Base-by-base conservation (phyloP, 2,329 filamentous ascomycete species). In the Penicillium rolfsii region DNA sequence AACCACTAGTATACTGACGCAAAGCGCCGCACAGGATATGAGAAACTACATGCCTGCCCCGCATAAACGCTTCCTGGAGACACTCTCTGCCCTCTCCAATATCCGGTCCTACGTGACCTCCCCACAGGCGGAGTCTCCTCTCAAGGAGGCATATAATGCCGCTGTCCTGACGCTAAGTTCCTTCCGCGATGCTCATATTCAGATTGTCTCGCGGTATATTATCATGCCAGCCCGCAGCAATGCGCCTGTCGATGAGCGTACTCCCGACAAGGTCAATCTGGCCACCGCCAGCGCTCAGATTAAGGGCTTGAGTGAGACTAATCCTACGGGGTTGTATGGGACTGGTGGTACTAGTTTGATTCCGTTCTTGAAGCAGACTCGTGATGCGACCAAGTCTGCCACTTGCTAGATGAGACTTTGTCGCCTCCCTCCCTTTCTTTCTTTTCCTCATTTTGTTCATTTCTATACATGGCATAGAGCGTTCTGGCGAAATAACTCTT, bases 341-440 rank as follows among this genome's bases (percentile, higher is more conserved):
- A 84, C 82, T 0, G 82, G 82, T n/a, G 82, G 82, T 0, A 84
- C 83, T 0, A 80, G 77, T 60, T 67, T 85, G 61, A 83, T 85
- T 57, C 81, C 83, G 0, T 85, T 85, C 61, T 65, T 85, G 59
- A 81, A 81, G 61, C 78, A 81, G 52, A 83, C 82, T 5, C 74
- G 83, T 58, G 81, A 85, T 63, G 80, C 83, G 62, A 84, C 83
- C 2, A 79, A 74, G 52, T 76, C 76, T 60, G 73, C 80, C 8
- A 75, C 74, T 28, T 70, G 68, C 43, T 76, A 60, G 40, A 49
- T 30, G 2, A 5, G 5, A 3, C 8, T 8, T 26, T 36, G 1
- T 22, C 19, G 1, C n/a, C 30, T 6, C 24, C 3, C 5, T 36
- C 11, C 24, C 6, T 52, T 40, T n/a, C 7, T 28, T 26, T 28